These are phyloP conservation scores for Boletellus ananiceps DNA, from an alignment of 768 basidiomycete species.

Conservation along the genomic window DNA sequence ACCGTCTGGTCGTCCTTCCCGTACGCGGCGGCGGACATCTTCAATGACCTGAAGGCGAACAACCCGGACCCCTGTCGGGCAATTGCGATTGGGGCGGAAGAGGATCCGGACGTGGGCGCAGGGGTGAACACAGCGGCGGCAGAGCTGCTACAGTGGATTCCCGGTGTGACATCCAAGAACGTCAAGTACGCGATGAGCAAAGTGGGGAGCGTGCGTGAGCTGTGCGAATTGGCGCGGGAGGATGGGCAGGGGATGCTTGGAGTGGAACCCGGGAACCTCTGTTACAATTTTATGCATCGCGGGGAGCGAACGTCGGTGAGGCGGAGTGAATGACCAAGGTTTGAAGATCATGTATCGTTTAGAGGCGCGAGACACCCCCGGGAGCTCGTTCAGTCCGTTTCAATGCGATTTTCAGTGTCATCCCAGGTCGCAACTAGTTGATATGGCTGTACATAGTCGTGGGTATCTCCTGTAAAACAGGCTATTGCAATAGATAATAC, in stretches of 20 bases:
- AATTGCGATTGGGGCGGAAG: slow-evolving; percentile 75
- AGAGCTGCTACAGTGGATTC: slow-evolving; percentile 77
- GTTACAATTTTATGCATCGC: slow-evolving; percentile 78
- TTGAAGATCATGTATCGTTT: too few species aligned
- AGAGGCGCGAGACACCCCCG: too few species aligned
- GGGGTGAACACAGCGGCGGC: slow-evolving; percentile 73
- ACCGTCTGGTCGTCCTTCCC: slow-evolving; percentile 98
- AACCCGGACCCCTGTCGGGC: slow-evolving; percentile 70
- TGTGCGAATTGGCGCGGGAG: slow-evolving; percentile 58
- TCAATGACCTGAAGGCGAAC: slow-evolving; percentile 83
- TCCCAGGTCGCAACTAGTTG: too few species aligned
- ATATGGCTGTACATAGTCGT: too few species aligned
- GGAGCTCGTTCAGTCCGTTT: too few species aligned
- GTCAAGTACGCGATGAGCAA: slow-evolving; percentile 78
- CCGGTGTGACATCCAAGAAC: slow-evolving; percentile 83
- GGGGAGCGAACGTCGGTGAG: slow-evolving; percentile 41
- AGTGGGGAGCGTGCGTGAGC: slow-evolving; percentile 69
- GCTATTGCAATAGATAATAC: too few species aligned
- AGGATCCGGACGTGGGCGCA: slow-evolving; percentile 60
- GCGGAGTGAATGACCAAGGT: not conserved
- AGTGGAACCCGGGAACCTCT: slow-evolving; percentile 71
- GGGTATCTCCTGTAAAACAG: too few species aligned
- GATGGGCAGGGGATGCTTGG: slow-evolving; percentile 75
- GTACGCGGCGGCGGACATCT: slow-evolving; percentile 86
- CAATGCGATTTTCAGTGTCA: too few species aligned